Evolutionary conservation across 2,329 filamentous ascomycete genomes (phyloP).

Genomic region (Aureobasidium melanogenum): DNA sequence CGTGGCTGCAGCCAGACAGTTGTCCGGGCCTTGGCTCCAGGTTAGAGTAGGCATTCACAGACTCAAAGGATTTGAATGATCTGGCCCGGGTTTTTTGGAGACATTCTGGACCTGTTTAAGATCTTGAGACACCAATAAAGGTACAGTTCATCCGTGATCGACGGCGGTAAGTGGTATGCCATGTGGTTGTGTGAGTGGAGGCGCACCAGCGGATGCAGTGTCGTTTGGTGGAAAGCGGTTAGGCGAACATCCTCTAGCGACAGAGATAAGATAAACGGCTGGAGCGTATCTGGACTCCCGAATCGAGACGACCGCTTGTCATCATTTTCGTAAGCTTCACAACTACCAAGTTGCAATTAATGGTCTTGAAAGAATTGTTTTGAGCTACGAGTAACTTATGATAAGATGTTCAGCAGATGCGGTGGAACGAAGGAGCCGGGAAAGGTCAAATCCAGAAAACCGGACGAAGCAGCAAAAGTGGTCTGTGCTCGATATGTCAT

Average conservation of each 20-base stretch:
- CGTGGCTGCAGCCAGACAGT: not conserved
- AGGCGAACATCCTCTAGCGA: not conserved
- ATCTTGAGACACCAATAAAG: slow-evolving; percentile 6
- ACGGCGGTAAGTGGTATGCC: not conserved
- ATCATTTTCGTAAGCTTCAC: not conserved
- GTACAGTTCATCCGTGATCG: not conserved
- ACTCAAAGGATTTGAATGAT: not conserved
- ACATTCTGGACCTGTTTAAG: not conserved
- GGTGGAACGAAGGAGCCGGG: not conserved
- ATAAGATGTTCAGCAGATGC: not conserved
- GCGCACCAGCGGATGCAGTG: not conserved
- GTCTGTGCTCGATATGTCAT: not conserved
- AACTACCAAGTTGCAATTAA: not conserved
- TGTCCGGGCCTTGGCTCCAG: not conserved
- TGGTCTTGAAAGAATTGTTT: not conserved
- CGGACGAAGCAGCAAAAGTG: not conserved
- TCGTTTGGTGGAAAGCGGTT: not conserved
- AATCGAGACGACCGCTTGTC: not conserved
- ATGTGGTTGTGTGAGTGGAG: not conserved
- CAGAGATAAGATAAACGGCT: not conserved
- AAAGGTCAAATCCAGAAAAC: not conserved
- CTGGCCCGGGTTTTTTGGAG: not conserved
- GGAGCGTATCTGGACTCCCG: not conserved
- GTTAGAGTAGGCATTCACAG: not conserved
- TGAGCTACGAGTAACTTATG: too few relatives aligned